phyloP scores from a whole-genome alignment of 2,329 filamentous ascomycete species.

The Grosmannia penicillata region DNA sequence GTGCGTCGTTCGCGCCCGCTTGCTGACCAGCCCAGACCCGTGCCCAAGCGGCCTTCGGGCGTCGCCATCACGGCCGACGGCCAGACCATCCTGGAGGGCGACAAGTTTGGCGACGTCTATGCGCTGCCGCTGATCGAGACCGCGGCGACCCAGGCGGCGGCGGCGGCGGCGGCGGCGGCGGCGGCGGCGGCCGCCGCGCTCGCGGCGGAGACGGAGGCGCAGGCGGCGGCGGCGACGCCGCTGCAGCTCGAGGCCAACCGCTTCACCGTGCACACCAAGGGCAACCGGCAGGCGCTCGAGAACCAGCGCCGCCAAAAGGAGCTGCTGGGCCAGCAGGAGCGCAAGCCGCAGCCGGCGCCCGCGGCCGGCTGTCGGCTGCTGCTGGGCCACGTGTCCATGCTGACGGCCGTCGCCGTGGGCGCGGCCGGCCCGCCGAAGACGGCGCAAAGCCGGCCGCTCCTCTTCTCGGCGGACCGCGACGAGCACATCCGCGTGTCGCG shows the following conservation, averaged over 20 bases:
- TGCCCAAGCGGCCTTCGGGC: slow-evolving; percentile 81
- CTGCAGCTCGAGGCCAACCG: slow-evolving; percentile 30
- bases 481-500: slow-evolving; percentile 79
- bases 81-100: slow-evolving; percentile 62
- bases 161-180: not conserved
- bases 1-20: slow-evolving; percentile 3
- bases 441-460: slow-evolving; percentile 24
- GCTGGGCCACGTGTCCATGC: slow-evolving; percentile 88
- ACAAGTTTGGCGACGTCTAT: slow-evolving; percentile 97
- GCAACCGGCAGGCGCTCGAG: slow-evolving; percentile 45
- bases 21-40: slow-evolving; percentile 36
- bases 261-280: slow-evolving; percentile 48
- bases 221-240: slow-evolving; percentile 21
- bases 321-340: slow-evolving; percentile 13
- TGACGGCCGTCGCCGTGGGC: slow-evolving; percentile 57
- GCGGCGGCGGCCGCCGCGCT: not conserved
- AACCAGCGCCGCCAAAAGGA: slow-evolving; percentile 38
- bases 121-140: slow-evolving; percentile 54
- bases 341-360: slow-evolving; percentile 8
- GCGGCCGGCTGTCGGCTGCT: slow-evolving; percentile 34
- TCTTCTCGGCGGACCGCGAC: slow-evolving; percentile 41
- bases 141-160: slow-evolving; percentile 5
- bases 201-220: not conserved
- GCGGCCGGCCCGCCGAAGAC: slow-evolving; percentile 16
- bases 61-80: slow-evolving; percentile 56